Conservation (phyloP, 306 rosid genomes). For the cucumber (Cucumis sativus) region DNA sequence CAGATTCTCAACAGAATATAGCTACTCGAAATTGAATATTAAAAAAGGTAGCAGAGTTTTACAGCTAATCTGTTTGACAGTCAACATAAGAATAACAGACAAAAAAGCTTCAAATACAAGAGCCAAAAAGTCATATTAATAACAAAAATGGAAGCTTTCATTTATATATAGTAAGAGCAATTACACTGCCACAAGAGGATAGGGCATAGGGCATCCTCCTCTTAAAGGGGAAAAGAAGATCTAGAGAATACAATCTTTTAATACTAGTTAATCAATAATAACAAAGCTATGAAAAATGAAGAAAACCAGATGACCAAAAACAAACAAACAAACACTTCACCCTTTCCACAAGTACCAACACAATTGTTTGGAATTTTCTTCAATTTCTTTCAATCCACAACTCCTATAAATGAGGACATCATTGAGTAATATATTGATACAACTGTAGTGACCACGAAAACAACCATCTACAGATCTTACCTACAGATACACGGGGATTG, state of each 20-base stretch:
- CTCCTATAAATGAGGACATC: background rate
- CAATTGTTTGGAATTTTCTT: background rate
- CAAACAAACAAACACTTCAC: background rate
- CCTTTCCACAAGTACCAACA: background rate
- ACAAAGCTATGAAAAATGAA: background rate
- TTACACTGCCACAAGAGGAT: background rate
- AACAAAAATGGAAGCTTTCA: background rate
- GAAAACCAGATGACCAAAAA: background rate
- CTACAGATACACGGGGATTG: constrained; percentile 3
- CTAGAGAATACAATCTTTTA: background rate
- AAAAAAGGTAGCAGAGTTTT: background rate
- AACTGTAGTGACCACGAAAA: constrained; percentile 2
- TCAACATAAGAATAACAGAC: background rate
- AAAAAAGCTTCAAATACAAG: background rate
- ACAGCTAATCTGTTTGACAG: background rate
- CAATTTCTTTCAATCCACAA: constrained; percentile 4
- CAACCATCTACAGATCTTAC: constrained; percentile 11
- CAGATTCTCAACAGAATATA: background rate
- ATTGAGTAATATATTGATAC: background rate
- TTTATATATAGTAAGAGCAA: background rate
- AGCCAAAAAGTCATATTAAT: background rate
- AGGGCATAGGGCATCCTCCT: background rate
- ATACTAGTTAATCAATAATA: background rate
- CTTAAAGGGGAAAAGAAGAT: background rate
- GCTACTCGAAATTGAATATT: background rate